Evolutionary conservation across 2,329 filamentous ascomycete genomes (phyloP).

Genomic region (Aspergillus calidoustus): DNA sequence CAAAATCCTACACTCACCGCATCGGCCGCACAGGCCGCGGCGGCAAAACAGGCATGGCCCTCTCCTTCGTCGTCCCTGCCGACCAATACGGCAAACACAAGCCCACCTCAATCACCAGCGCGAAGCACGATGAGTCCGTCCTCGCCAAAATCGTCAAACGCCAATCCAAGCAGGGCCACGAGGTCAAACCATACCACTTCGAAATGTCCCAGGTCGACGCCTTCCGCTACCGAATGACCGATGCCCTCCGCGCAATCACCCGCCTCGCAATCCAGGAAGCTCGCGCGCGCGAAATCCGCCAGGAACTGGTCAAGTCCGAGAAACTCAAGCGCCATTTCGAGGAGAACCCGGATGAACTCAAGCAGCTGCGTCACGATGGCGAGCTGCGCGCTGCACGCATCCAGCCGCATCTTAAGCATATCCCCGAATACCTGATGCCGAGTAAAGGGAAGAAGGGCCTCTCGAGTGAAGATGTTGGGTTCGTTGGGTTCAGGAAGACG

Average conservation of each 20-base stretch:
- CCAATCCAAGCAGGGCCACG: constrained; percentile 77
- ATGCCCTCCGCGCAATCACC: constrained; percentile 88
- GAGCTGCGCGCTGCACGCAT: constrained; percentile 82
- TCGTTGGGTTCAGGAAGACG: constrained; percentile 67
- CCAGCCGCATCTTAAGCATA: constrained; percentile 88
- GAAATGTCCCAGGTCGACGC: constrained; percentile 93
- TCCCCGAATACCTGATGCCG: constrained; percentile 92
- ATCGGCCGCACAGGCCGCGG: constrained; percentile 93
- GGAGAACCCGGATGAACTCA: constrained; percentile 89
- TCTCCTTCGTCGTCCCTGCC: constrained; percentile 90
- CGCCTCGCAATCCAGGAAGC: constrained; percentile 89
- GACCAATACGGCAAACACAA: constrained; percentile 87
- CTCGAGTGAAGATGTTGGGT: constrained; percentile 70
- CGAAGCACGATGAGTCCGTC: constrained; percentile 83
- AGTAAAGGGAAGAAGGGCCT: constrained; percentile 72
- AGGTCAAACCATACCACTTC: constrained; percentile 88
- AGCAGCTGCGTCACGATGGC: constrained; percentile 85
- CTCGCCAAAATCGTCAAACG: constrained; percentile 78
- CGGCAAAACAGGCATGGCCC: constrained; percentile 87
- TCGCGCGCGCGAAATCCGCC: constrained; percentile 80
- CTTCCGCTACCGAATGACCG: constrained; percentile 93
- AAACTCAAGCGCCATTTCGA: constrained; percentile 96
- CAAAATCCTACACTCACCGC: constrained; percentile 94
- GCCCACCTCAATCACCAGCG: constrained; percentile 74
- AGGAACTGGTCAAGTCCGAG: constrained; percentile 90